Base-by-base conservation (phyloP, 2,329 filamentous ascomycete species). In the Arthrobotrys conoides region DNA sequence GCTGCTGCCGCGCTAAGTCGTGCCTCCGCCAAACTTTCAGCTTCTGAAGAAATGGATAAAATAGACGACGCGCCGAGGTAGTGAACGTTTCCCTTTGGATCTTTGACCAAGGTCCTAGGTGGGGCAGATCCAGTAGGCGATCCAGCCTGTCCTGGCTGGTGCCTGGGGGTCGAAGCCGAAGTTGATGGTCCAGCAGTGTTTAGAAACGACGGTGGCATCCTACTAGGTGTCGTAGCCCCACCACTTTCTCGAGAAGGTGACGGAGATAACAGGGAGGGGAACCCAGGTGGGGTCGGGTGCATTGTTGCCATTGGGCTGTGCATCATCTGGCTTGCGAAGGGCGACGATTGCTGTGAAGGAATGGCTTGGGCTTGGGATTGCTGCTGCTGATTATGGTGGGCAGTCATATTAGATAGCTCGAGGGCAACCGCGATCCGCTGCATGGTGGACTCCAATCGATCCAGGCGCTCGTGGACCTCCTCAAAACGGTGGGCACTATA, bases 401-500 rank as follows among this genome's bases (percentile, higher is more conserved):
- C 48, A 12, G 79, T 80, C 33, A 79, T 77, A 53, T 76, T 80
- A 5, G 81, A 79, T 33, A 81, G 63, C 20, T 80, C 71, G 48
- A 82, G 61, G 12, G 81, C 81, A 24, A 78, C 67, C 9, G 76
- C 71, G 27, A 81, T 79, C 18, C 81, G 79, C 8, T 71, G 67
- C 80, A 81, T 80, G 5, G 76, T 80, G 41, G 76, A 73, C 48
- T 82, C 82, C 49, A 82, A 79, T 41, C 81, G 69, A 51, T 82
- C 81, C 5, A 82, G 80, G 38, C 82, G 81, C 38, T 82, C 82
- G 55, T 82, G 78, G 44, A 82, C 81, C 57, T 82, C 82, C 51
- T 82, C 81, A 61, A 82, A 82, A 10, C 81, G 81, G 30, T 82
- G 82, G 16, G 80, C 81, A 77, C 81, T 82, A 59, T 18, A 57